Base-by-base conservation (phyloP, 176 grass and related monocot species). In the Hsuehochloa calcarea region DNA sequence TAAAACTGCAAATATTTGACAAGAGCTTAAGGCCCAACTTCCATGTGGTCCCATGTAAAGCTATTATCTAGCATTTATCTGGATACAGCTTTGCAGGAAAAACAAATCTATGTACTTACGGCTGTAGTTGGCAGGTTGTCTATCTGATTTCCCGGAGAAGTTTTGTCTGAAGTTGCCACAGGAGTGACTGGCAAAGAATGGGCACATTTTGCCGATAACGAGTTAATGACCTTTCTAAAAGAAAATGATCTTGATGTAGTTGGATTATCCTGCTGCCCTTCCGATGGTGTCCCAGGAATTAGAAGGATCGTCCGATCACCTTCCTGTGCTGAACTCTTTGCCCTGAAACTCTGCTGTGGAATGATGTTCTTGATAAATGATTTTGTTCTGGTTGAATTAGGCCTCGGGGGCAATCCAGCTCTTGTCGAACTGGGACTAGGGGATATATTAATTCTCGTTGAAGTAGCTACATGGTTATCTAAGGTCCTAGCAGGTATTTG, bases 141-240 rank as follows among this genome's bases (percentile, higher is more conserved):
- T 71, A 70, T 77, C 37, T 92, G 91, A 74, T 78, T 94, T 76
- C 80, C 86, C 6, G 69, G 84, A 43, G 49, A 81, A 69, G 67
- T 60, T 61, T 81, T 83, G 40, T 67, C 85, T 13, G 61, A 63
- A 85, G 70, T 87, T 75, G 70, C 91, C 46, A 91, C 70, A 60
- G 96, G 96, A 8, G 91, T 99, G 34, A 94, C 96, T 26, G 96
- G 96, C 82, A 99, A 92, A 79, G 96, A 99, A 85, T 94, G 72
- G 45, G 93, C 86, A 73, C 58, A 86, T 79, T 99, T 99, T 69
- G 86, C 65, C 3, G 93, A 92, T 41, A 92, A 76, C 5, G 89
- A 91, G 62, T 70, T 90, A 67, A 98, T 92, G 17, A 96, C 90
- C 78, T 88, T 99, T 87, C 89, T 89, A 22, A 99, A 91, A 69